Conservation (phyloP, 176 grass and related monocot genomes). For the Calamus simplicifolius region DNA sequence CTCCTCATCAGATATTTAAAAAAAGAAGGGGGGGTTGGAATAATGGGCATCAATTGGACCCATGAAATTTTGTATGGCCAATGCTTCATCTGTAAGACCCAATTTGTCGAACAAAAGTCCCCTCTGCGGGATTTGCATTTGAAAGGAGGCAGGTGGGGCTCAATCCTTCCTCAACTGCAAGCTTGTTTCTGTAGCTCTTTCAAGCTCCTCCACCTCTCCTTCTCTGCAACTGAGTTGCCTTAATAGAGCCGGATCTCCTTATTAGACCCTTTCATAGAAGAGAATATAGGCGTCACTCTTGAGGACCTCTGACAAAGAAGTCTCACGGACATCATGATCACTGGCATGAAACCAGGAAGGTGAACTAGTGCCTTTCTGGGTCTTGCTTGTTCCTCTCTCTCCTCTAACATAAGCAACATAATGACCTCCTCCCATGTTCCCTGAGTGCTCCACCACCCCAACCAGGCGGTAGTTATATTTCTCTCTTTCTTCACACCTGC, state of each 20-base stretch:
- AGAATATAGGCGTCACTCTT: conserved; percentile 46
- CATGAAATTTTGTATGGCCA: too few relatives aligned
- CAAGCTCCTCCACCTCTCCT: not conserved
- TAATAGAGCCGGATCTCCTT: conserved; percentile 3
- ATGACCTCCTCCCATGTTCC: conserved; percentile 61
- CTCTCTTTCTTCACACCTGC: conserved; percentile 51
- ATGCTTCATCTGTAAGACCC: too few relatives aligned
- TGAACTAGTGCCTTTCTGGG: not conserved
- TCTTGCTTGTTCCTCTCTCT: not conserved
- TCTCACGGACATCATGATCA: conserved; percentile 36
- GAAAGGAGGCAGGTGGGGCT: too few relatives aligned
- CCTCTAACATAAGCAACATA: conserved; percentile 72
- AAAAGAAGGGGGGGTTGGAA: too few relatives aligned
- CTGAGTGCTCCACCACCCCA: conserved; percentile 72
- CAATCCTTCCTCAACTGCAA: too few relatives aligned
- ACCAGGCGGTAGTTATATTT: conserved; percentile 49
- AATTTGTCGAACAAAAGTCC: too few relatives aligned
- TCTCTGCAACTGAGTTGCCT: not conserved
- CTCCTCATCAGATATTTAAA: too few relatives aligned
- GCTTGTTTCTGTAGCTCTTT: too few relatives aligned
- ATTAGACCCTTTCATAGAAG: conserved; percentile 67
- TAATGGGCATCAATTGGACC: too few relatives aligned
- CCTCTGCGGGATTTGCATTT: too few relatives aligned
- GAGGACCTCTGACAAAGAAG: conserved; percentile 50
- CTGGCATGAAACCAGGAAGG: conserved; percentile 51